Percentiles rank a stretch among this genome's conserved stretches.
Evolutionary conservation across 768 basidiomycete species (phyloP).

Genomic region (Termitomyces sp.): DNA sequence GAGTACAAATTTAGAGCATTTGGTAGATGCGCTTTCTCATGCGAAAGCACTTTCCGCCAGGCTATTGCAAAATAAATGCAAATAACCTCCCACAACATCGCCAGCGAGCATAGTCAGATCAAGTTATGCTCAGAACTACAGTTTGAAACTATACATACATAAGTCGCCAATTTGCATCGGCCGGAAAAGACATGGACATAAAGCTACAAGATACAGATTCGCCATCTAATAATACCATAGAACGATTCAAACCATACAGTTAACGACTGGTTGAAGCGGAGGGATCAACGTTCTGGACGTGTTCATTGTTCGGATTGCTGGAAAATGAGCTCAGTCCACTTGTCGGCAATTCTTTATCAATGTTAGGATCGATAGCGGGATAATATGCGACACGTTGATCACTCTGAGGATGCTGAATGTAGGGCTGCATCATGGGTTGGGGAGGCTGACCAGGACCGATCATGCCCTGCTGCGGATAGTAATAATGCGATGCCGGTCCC

Average conservation of each 20-base stretch:
- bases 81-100: neutral
- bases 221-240: conserved; percentile 1
- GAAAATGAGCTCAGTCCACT: conserved; percentile 5
- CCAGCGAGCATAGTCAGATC: neutral
- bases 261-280: conserved; percentile 5
- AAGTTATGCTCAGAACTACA: neutral
- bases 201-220: conserved; percentile 10
- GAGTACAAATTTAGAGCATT: neutral
- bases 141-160: conserved; percentile 7
- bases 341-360: conserved; percentile 15
- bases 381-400: conserved; percentile 24
- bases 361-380: conserved; percentile 34
- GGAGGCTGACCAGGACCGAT: conserved; percentile 19
- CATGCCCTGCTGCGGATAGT: conserved; percentile 15
- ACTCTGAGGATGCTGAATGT: conserved; percentile 12
- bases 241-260: neutral
- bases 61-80: neutral
- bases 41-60: neutral
- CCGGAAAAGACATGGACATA: conserved; percentile 1
- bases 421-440: conserved; percentile 17
- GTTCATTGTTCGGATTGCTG: neutral
- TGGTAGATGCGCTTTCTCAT: neutral
- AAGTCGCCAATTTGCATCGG: neutral
- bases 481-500: conserved; percentile 12
- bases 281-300: neutral